These are phyloP conservation scores for Alternaria burnsii DNA, from an alignment of 2,329 filamentous ascomycete genomes.

Conservation along the genomic window DNA sequence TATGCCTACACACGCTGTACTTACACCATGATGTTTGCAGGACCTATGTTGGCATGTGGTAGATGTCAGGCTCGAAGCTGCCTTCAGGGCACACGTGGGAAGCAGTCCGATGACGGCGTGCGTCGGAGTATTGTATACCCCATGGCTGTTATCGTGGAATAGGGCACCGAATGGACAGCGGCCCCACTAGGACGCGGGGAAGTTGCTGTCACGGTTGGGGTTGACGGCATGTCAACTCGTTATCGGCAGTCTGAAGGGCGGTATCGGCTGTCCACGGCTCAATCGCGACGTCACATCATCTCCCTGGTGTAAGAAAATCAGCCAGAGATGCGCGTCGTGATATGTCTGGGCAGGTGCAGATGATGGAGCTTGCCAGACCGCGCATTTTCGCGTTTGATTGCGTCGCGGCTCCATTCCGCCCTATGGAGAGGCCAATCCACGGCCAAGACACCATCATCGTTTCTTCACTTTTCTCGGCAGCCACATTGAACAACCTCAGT, in stretches of 20 bases:
- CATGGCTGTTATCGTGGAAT: constrained; percentile 8
- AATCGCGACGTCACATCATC: background rate
- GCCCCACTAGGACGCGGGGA: constrained; percentile 32
- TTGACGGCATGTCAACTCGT: background rate
- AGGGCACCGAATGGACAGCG: background rate
- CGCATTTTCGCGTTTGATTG: background rate
- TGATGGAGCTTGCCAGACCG: background rate
- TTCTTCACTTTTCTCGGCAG: background rate
- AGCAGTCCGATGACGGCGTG: constrained; percentile 1
- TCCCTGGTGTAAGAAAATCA: background rate
- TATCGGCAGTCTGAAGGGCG: constrained; percentile 2
- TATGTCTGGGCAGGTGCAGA: background rate
- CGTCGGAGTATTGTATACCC: background rate
- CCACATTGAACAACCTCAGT: background rate
- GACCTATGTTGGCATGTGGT: background rate
- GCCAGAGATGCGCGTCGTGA: background rate
- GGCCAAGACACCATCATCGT: background rate
- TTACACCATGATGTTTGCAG: constrained; percentile 33
- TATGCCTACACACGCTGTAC: background rate
- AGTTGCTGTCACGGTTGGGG: constrained; percentile 7
- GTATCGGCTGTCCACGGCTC: background rate
- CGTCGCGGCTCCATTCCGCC: constrained; percentile 6
- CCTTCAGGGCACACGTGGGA: background rate
- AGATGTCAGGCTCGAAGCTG: background rate
- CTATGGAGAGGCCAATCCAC: background rate